phyloP scores from a whole-genome alignment of 371 early-diverging fungal genomes.

The Haplosporangium sp. region DNA sequence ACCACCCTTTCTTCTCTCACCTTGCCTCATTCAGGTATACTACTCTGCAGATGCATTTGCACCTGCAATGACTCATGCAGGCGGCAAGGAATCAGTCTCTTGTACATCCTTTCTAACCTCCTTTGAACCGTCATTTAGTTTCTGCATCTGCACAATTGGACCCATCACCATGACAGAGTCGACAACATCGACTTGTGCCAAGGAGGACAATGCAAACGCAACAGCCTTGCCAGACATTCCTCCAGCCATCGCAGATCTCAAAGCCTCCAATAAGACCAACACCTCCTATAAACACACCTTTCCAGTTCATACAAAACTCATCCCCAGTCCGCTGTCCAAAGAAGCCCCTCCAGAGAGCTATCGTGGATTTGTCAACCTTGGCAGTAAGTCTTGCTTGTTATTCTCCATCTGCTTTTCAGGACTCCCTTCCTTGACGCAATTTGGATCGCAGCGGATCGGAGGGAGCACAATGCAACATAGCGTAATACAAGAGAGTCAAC shows the following conservation, averaged over 20 bases:
- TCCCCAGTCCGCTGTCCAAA: conserved; percentile 75
- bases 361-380: conserved; percentile 74
- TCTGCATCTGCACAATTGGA: no score
- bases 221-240: conserved; percentile 17
- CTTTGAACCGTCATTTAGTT: no score
- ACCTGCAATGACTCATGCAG: no score
- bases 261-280: conserved; percentile 19
- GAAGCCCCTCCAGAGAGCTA: conserved; percentile 84
- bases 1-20: no score
- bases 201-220: neutral
- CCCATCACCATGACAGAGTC: conserved; percentile 20
- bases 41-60: no score
- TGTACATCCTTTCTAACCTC: no score
- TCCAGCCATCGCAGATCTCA: conserved; percentile 16
- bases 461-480: neutral
- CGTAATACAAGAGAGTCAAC: no score
- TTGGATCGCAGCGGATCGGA: neutral
- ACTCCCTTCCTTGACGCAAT: neutral
- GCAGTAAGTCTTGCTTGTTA: conserved; percentile 59
- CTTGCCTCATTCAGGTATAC: no score
- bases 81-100: no score
- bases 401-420: neutral
- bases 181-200: conserved; percentile 2
- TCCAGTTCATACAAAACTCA: conserved; percentile 70
- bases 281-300: conserved; percentile 65